Conservation (phyloP, 2,329 filamentous ascomycete genomes). For the Penicillium sp. region DNA sequence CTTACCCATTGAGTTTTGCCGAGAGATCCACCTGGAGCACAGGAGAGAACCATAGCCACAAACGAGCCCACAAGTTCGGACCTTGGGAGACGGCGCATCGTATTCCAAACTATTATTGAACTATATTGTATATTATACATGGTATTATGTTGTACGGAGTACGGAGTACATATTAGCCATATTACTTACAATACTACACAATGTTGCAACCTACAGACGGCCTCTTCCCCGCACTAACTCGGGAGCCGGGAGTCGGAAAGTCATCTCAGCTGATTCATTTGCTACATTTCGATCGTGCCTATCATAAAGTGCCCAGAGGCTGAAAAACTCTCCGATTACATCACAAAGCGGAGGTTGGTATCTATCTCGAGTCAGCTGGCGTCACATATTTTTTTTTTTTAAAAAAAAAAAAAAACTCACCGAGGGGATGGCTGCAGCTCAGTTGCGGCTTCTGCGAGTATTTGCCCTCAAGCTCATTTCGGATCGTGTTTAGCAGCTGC, state of each 20-base stretch:
- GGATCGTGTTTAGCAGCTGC: conserved; percentile 87
- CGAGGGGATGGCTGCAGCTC: conserved; percentile 91
- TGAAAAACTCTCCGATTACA: conserved; percentile 45
- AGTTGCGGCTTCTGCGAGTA: conserved; percentile 96
- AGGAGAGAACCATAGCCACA: conserved; percentile 5
- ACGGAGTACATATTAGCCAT: not conserved
- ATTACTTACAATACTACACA: not conserved
- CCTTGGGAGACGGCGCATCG: not conserved
- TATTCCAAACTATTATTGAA: not conserved
- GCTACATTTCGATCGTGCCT: conserved; percentile 1
- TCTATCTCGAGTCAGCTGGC: conserved; percentile 44
- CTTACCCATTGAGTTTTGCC: not conserved
- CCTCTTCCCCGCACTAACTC: not conserved
- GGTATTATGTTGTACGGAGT: not conserved
- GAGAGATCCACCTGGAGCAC: not conserved
- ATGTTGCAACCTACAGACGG: not conserved
- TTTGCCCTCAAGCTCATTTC: conserved; percentile 79
- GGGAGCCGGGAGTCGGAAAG: not conserved
- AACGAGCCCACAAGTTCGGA: not conserved
- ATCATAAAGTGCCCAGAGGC: not conserved
- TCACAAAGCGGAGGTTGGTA: conserved; percentile 64
- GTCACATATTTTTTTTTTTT: conserved; percentile 5
- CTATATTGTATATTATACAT: not conserved
- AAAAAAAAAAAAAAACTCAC: conserved; percentile 58
- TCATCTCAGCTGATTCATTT: conserved; percentile 2